Evolutionary conservation across 768 basidiomycete species (phyloP).

Genomic region (Russula sp.): DNA sequence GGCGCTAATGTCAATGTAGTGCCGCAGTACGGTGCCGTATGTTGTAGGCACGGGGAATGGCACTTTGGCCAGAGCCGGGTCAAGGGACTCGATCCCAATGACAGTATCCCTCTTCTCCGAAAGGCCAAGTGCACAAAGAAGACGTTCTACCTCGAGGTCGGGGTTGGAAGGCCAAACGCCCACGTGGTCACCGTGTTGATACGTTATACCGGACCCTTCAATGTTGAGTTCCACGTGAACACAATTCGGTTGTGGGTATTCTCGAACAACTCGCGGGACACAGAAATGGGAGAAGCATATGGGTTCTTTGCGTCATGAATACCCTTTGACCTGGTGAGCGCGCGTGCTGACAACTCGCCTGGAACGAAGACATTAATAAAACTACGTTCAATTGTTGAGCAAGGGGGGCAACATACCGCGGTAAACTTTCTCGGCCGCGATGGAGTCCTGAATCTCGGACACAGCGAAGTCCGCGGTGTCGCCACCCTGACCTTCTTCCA

Average conservation of each 20-base stretch:
- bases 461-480: conserved; percentile 94
- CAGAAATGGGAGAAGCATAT: conserved; percentile 76
- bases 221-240: conserved; percentile 92
- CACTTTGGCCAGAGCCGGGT: conserved; percentile 96
- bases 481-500: conserved; percentile 95
- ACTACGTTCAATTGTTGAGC: neutral
- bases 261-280: conserved; percentile 81
- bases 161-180: conserved; percentile 97
- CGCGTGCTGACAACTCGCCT: conserved; percentile 96
- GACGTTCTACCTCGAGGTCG: conserved; percentile 85
- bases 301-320: conserved; percentile 99
- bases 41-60: conserved; percentile 98
- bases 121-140: conserved; percentile 83
- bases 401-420: conserved; percentile 55
- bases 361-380: conserved; percentile 26
- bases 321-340: conserved; percentile 88
- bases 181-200: conserved; percentile 98
- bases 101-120: conserved; percentile 75
- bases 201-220: conserved; percentile 94
- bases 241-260: conserved; percentile 79
- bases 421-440: conserved; percentile 86
- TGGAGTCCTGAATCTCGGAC: conserved; percentile 64
- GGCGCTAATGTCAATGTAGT: conserved; percentile 96
- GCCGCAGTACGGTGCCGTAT: conserved; percentile 86
- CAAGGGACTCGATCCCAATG: conserved; percentile 93